Evolutionary conservation across 2,329 filamentous ascomycete genomes (phyloP), one percentile per base, ranked within the genome.

Genomic region (Ilyonectria mors-panacis): DNA sequence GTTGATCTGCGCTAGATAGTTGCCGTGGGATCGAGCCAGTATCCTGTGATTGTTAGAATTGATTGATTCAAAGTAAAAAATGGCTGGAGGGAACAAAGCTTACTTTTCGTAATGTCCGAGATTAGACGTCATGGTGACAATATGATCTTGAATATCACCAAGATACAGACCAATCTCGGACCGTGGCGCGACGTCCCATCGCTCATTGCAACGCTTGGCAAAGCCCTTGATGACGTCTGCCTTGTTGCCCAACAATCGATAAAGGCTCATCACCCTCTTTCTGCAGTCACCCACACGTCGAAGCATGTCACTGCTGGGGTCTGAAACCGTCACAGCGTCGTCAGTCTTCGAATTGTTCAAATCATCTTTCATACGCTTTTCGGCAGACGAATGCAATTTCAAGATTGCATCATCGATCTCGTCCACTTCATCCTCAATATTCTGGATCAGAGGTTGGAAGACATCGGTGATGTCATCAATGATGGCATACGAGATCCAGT

Each of bases 151-250:
- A 70, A 99, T 99, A 83, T 99, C 96, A 69, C 96, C 96, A 65
- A 99, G 85, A 81, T 98, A 99, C 59, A 99, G 83, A n/a, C 96
- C 96, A 78, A 99, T 98, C 79, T 99, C 96, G 37, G 93, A 96
- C 69, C 95, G 89, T 12, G 96, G 96, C 6, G 96, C 95, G 66
- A 99, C 93, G 75, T 98, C 93, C 94, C 95, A 99, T 71, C 97
- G 93, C 84, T 99, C 95, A 78, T 98, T 99, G 83, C 96, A 99
- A 15, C 96, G 89, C 83, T 99, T 99, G 6, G 96, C 96, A 77
- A 99, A 99, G 1, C 96, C 96, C 83, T 98, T 98, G 85, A 99
- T 98, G 65, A 99, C 96, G 80, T 99, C 96, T 56, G 96, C 96
- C 83, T 99, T 99, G 82, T 97, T 98, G 62, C 96, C 96, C 19